Percentiles rank a stretch among this genome's conserved stretches.
These are phyloP conservation scores for Phytophthora citricola DNA, from an alignment of 352 stramenopile species.

Conservation along the genomic window DNA sequence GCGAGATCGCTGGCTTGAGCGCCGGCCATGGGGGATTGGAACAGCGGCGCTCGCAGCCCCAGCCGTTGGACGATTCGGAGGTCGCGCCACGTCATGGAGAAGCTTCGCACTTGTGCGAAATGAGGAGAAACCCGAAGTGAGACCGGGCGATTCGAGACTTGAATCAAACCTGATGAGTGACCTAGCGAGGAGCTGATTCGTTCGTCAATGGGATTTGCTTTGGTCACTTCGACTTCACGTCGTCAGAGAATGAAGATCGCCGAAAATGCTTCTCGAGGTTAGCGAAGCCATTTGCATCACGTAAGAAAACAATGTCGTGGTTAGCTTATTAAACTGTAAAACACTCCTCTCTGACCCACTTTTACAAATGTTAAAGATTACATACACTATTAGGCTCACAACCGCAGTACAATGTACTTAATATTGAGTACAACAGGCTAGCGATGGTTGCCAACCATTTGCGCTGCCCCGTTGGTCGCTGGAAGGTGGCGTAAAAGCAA, in stretches of 20 bases:
- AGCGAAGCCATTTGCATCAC: too few relatives aligned
- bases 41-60: slow-evolving; percentile 32
- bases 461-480: background rate
- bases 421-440: too few relatives aligned
- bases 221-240: background rate
- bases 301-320: background rate
- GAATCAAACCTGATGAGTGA: slow-evolving; percentile 16
- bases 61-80: slow-evolving; percentile 30
- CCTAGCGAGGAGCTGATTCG: slow-evolving; percentile 18
- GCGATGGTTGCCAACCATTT: too few relatives aligned
- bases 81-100: slow-evolving; percentile 36
- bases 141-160: background rate
- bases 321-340: background rate
- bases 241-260: too few relatives aligned
- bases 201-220: slow-evolving; percentile 4
- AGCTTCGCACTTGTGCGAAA: background rate
- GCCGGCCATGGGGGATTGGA: slow-evolving; percentile 66
- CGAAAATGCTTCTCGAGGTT: too few relatives aligned
- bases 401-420: too few relatives aligned
- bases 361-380: too few relatives aligned
- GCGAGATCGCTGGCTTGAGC: slow-evolving; percentile 44
- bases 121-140: slow-evolving; percentile 14
- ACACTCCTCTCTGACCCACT: too few relatives aligned
- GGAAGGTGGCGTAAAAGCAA: slow-evolving; percentile 3
- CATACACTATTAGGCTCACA: too few relatives aligned